Base-by-base conservation (phyloP, 495 filamentous ascomycete genomes). In the Podospora bellae-mahoneyi region DNA sequence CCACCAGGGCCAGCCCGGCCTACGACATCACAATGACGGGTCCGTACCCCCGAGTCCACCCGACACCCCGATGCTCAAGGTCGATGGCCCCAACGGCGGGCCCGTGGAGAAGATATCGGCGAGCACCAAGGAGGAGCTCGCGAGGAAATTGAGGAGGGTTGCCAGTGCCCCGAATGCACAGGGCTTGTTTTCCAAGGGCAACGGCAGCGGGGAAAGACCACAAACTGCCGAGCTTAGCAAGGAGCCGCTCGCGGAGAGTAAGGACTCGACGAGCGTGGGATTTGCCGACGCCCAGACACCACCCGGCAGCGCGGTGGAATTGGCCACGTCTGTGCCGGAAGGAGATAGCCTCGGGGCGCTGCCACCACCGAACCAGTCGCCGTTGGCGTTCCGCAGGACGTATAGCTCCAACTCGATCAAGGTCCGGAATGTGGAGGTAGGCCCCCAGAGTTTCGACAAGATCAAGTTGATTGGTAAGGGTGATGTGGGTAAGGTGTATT, bases 351-450 rank as follows among this genome's bases (percentile, higher is more conserved):
- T 74, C 64, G 77, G 66, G 39, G 74, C 68, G 53, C 78, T 86
- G 63, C 84, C 82, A 63, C 77, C 83, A 10, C 82, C 84, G 23
- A 78, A 71, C 71, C 73, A 78, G 71, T 75, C 84, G 71, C 80
- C 87, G 39, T 82, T 90, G 34, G 86, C 90, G 18, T 99, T 98
- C 79, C 88, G 95, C 70, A 87, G 95, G 74, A 99, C 95, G 3
- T 99, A 99, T 78, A 98, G 95, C 79, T 97, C 95, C 65, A 99
- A 98, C 75, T 98, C 95, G 55, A 99, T 99, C 82, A 97, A 97
- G 78, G 91, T 99, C 67, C 87, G 94, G 71, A 91, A 97, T 78
- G 95, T 99, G 62, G 95, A 99, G 80, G 95, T 99, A 44, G 92
- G 94, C 0, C 95, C 95, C 6, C 84, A 89, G 67, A 99, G 95